These are phyloP conservation scores for Eragrostis curvula DNA, from an alignment of 176 grass and related monocot genomes.

Conservation along the genomic window DNA sequence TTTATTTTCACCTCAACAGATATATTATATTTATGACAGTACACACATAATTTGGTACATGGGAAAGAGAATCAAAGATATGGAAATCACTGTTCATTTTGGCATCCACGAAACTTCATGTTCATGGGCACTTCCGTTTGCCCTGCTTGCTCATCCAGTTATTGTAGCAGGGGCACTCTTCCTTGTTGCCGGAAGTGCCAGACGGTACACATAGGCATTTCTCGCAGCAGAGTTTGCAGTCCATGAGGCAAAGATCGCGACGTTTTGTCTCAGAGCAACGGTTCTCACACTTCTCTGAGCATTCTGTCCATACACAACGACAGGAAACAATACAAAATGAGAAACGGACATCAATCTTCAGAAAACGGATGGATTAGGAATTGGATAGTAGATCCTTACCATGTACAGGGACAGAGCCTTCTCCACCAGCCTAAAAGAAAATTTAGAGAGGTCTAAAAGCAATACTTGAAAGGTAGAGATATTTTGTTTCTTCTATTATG, in stretches of 20 bases:
- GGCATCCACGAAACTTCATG: background rate
- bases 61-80: background rate
- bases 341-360: too few species aligned
- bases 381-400: too few species aligned
- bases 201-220: conserved; percentile 32
- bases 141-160: conserved; percentile 38
- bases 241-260: conserved; percentile 6
- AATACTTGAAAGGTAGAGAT: too few species aligned
- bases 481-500: too few species aligned
- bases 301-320: conserved; percentile 18
- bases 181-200: conserved; percentile 27
- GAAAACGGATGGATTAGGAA: too few species aligned
- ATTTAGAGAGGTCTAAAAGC: too few species aligned
- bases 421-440: too few species aligned
- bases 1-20: too few species aligned
- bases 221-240: conserved; percentile 41
- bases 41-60: too few species aligned
- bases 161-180: conserved; percentile 47
- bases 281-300: conserved; percentile 17
- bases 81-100: background rate
- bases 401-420: too few species aligned
- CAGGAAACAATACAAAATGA: background rate
- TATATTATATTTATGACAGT: too few species aligned
- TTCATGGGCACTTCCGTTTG: conserved; percentile 34
- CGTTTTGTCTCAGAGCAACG: conserved; percentile 25